Evolutionary conservation across 139 green algal species (phyloP).

Genomic region (Chlamydomonas sphaeroides): DNA sequence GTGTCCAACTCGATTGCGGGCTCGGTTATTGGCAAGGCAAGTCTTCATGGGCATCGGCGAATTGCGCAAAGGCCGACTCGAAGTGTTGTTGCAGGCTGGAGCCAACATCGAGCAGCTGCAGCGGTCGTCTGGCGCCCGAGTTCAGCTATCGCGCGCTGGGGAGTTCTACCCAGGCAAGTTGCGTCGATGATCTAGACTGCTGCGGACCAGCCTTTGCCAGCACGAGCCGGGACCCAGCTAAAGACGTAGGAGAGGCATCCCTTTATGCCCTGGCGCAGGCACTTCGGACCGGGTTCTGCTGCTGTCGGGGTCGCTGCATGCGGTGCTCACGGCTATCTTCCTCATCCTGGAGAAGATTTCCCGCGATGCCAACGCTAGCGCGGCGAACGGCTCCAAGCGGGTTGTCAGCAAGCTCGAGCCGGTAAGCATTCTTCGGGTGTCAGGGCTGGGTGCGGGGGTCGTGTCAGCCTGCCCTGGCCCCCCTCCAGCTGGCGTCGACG

Average conservation of each 20-base stretch:
- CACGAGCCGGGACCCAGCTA: no score
- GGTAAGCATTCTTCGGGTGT: no score
- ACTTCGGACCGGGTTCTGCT: constrained; percentile 94
- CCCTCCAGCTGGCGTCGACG: no score
- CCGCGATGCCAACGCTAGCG: constrained; percentile 28
- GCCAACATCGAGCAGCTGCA: constrained; percentile 78
- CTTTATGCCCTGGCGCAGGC: constrained; percentile 61
- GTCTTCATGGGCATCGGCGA: no score
- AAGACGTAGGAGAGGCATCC: no score
- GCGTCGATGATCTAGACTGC: constrained; percentile 26
- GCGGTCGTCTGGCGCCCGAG: constrained; percentile 63
- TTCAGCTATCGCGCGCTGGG: constrained; percentile 71
- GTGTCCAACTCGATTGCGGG: constrained; percentile 72
- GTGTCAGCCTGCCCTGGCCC: no score
- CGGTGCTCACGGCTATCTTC: constrained; percentile 73
- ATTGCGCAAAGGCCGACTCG: no score
- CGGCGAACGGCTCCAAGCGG: constrained; percentile 22
- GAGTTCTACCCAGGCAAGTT: constrained; percentile 73
- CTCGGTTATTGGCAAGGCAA: constrained; percentile 71
- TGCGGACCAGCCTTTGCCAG: no score
- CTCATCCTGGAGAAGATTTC: constrained; percentile 75
- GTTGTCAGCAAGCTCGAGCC: constrained; percentile 24
- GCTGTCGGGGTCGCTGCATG: constrained; percentile 68
- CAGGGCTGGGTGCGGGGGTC: no score
- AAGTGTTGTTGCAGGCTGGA: constrained; percentile 46